Base-by-base conservation (phyloP, 2,329 filamentous ascomycete genomes). In the Sclerotinia subarctica region DNA sequence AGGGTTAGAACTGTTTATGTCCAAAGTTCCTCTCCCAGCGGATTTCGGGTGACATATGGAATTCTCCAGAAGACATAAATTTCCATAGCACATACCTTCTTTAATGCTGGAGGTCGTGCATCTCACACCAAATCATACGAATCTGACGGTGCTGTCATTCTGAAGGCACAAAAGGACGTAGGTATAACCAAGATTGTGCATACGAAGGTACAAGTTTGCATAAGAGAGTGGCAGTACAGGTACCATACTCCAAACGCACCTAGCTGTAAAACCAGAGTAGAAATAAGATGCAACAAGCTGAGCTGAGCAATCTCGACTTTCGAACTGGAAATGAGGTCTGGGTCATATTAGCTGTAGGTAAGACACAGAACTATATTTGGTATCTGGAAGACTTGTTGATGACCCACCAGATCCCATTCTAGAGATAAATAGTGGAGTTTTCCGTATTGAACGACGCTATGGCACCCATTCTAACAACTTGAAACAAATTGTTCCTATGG, bases 301-400 rank as follows among this genome's bases (percentile, higher is more conserved):
- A 62, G 44, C 44, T 21, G 59, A 51, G 46, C 29, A 51, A 51
- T 35, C 29, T 62, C 38, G 13, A 35, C 19, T 38, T 49, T 19
- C 24, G n/a, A 49, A 26, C 21, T 51, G 21, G 59, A 63, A 63
- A 63, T 63, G 59, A 63, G 15, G n/a, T 42, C 46, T 42, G 46
- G 32, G 59, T 63, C 29, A 35, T 24, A 35, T 60, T 47, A 32
- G 4, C 58, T 26, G 24, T 19, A 51, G 10, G 29, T 51, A 13
- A 21, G 7, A 62, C n/a, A 11, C 26, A 35, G 32, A 51, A 46
- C 46, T 51, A 63, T 63, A 38, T 38, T 52, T 52, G 32, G 47
- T 6, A 38, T 24, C 54, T 15, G 32, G 32, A 63, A 38, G 21
- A 60, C 46, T 29, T 29, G 29, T 51, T 21, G 26, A 5, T 10